A percentile compares a stretch with the other conserved stretches of the same genome.
These are phyloP conservation scores for Solanum clarkiae DNA, from an alignment of 257 asterid species.

Conservation along the genomic window DNA sequence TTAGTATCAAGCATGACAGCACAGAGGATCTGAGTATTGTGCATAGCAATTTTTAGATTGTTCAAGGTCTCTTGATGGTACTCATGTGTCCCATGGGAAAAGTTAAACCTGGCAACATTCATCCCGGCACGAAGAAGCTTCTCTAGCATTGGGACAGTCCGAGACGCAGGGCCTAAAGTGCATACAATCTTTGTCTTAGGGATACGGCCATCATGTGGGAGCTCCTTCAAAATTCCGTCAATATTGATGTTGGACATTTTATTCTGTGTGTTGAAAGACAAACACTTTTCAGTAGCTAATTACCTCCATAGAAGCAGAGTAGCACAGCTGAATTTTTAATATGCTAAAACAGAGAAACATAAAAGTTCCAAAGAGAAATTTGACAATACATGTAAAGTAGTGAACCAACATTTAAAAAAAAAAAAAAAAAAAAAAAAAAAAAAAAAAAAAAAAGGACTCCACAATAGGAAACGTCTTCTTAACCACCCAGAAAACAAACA, in stretches of 20 bases:
- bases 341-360: background rate
- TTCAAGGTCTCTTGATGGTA: slow-evolving; percentile 70
- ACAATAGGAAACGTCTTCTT: too few species aligned
- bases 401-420: background rate
- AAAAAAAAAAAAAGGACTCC: background rate
- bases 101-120: slow-evolving; percentile 88
- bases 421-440: too few species aligned
- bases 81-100: slow-evolving; percentile 82
- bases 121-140: slow-evolving; percentile 77
- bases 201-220: slow-evolving; percentile 30
- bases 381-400: background rate
- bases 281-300: background rate
- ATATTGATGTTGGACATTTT: slow-evolving; percentile 54
- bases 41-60: slow-evolving; percentile 65
- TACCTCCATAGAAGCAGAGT: background rate
- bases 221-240: slow-evolving; percentile 50
- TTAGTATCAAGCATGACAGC: slow-evolving; percentile 91
- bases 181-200: slow-evolving; percentile 86
- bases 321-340: background rate
- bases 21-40: slow-evolving; percentile 54
- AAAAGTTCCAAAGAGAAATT: background rate
- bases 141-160: slow-evolving; percentile 62
- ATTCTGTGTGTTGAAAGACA: background rate
- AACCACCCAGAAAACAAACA: background rate
- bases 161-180: slow-evolving; percentile 78